Conservation (phyloP, 2,329 filamentous ascomycete species). For the Daldinia sp. region DNA sequence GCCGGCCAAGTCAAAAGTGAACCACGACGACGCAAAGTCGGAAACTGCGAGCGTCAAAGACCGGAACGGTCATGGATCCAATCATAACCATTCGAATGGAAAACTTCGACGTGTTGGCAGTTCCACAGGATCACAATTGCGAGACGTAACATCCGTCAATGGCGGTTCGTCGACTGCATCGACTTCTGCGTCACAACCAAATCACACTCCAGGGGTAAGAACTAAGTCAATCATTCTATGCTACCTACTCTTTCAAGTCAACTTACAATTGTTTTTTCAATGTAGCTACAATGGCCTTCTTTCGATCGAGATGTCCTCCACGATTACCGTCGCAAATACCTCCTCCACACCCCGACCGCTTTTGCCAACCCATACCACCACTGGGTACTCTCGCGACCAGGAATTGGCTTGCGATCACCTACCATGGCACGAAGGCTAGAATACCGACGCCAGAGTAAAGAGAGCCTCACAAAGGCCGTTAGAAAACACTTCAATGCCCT, state of each 20-base stretch:
- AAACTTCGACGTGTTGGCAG: conserved; percentile 69
- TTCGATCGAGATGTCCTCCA: conserved; percentile 78
- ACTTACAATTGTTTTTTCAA: conserved; percentile 23
- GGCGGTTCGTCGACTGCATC: conserved; percentile 48
- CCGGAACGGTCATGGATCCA: conserved; percentile 48
- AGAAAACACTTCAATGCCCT: conserved; percentile 87
- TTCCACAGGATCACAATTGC: conserved; percentile 62
- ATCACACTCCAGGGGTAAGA: conserved; percentile 48
- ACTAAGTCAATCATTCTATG: conserved; percentile 15
- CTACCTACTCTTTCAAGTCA: conserved; percentile 21
- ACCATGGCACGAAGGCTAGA: conserved; percentile 78
- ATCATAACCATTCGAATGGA: conserved; percentile 57
- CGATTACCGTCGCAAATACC: conserved; percentile 79
- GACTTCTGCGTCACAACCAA: conserved; percentile 43
- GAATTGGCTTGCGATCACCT: conserved; percentile 78
- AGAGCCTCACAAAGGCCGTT: conserved; percentile 77
- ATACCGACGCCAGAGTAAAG: conserved; percentile 75
- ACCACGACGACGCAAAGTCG: conserved; percentile 54
- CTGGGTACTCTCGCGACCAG: conserved; percentile 70
- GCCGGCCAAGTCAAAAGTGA: conserved; percentile 51
- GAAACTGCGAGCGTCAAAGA: conserved; percentile 53
- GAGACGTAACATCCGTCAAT: conserved; percentile 57
- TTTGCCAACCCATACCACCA: conserved; percentile 75
- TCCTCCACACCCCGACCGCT: conserved; percentile 76
- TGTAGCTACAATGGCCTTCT: conserved; percentile 73